phyloP scores from a whole-genome alignment of 116 monocot genomes.

The Thalassia testudinum region DNA sequence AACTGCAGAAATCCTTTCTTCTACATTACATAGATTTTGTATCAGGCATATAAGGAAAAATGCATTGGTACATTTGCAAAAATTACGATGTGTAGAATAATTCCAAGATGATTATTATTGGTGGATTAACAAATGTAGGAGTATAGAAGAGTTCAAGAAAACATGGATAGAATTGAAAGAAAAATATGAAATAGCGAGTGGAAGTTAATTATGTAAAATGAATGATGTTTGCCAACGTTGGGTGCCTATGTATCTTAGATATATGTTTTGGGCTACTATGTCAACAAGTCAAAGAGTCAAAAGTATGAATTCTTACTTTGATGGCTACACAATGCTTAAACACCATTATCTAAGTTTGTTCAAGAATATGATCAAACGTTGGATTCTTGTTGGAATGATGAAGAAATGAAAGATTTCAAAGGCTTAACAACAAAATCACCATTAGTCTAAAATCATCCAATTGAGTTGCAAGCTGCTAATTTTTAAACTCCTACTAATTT shows the following conservation, averaged over 20 bases:
- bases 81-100: background rate
- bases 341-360: constrained; percentile 1
- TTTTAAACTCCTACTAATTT: too few relatives aligned
- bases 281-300: constrained; percentile 1
- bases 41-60: constrained; percentile 3
- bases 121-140: too few relatives aligned
- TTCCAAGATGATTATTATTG: constrained; percentile 2
- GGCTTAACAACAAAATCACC: background rate
- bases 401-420: constrained; percentile 1
- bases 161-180: too few relatives aligned
- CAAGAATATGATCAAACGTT: constrained; percentile 1
- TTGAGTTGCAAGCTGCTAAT: background rate
- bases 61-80: background rate
- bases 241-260: background rate
- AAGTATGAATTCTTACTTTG: too few relatives aligned
- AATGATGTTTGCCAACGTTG: background rate
- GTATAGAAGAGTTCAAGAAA: constrained; percentile 7
- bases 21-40: background rate
- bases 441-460: background rate
- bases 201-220: background rate
- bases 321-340: background rate
- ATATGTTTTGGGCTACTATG: constrained; percentile 1
- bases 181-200: background rate
- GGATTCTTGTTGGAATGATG: background rate
- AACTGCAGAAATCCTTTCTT: background rate